Evolutionary conservation across 1,139 yeast species (phyloP).

Genomic region (Scheffersomyces lignicola): DNA sequence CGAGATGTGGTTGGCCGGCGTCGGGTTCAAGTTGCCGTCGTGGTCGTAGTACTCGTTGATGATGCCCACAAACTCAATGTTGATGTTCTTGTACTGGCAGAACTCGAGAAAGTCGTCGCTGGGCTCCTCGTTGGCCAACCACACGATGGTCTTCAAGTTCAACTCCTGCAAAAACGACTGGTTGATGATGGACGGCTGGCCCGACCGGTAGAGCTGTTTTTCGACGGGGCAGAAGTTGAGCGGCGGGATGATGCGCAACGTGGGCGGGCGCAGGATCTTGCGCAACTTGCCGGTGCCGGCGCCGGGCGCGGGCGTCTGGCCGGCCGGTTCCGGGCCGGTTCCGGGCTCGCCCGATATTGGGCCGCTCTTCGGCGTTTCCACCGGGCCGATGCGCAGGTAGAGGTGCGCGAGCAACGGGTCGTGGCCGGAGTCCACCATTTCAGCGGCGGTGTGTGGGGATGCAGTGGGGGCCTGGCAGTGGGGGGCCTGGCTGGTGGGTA

Average conservation of each 20-base stretch:
- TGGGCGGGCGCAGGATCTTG: constrained; percentile 46
- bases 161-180: constrained; percentile 79
- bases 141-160: constrained; percentile 74
- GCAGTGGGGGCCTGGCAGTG: too few relatives aligned
- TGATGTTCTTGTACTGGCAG: constrained; percentile 69
- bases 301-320: too few relatives aligned
- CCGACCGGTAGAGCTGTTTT: constrained; percentile 78
- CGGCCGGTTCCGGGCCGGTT: too few relatives aligned
- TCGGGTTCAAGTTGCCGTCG: constrained; percentile 11
- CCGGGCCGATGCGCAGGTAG: too few relatives aligned
- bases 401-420: constrained; percentile 1
- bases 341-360: too few relatives aligned
- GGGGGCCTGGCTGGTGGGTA: too few relatives aligned
- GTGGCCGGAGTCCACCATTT: constrained; percentile 1
- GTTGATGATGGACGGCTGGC: constrained; percentile 95
- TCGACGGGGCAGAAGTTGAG: constrained; percentile 95
- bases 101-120: constrained; percentile 82
- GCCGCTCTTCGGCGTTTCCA: too few relatives aligned
- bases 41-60: constrained; percentile 52
- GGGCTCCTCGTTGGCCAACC: constrained; percentile 97
- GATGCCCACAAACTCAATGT: constrained; percentile 64
- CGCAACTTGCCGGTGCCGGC: constrained; percentile 8
- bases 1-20: constrained; percentile 11
- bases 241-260: constrained; percentile 82
- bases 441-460: too few relatives aligned